Conservation (phyloP, 1,139 yeast genomes). For the Candida tropicalis region DNA sequence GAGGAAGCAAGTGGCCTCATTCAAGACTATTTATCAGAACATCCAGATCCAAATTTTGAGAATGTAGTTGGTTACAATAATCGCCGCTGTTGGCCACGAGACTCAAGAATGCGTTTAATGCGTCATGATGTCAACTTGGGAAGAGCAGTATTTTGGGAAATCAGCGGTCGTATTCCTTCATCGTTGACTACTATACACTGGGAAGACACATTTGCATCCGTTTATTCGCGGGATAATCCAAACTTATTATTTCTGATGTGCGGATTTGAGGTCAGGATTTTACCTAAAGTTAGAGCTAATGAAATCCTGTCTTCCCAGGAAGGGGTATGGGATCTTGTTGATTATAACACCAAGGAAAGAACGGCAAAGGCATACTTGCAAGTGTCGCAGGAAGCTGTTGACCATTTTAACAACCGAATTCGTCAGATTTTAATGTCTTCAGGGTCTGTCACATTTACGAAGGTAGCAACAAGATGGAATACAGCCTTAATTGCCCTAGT, state of each 20-base stretch:
- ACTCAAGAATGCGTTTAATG: conserved; percentile 86
- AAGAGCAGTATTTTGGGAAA: conserved; percentile 90
- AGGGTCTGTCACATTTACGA: conserved; percentile 94
- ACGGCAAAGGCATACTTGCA: conserved; percentile 88
- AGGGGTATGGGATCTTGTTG: conserved; percentile 89
- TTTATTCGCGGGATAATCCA: conserved; percentile 88
- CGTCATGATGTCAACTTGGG: conserved; percentile 92
- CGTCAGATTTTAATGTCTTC: conserved; percentile 93
- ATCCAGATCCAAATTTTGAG: conserved; percentile 91
- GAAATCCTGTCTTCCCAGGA: conserved; percentile 58
- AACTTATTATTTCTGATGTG: conserved; percentile 87
- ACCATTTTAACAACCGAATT: conserved; percentile 78
- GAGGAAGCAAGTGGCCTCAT: conserved; percentile 77
- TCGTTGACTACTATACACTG: conserved; percentile 75
- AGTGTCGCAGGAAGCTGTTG: conserved; percentile 80
- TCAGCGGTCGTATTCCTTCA: conserved; percentile 75
- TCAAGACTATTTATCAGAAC: conserved; percentile 75
- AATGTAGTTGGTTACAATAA: conserved; percentile 87
- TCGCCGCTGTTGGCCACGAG: conserved; percentile 94
- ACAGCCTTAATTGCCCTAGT: conserved; percentile 86
- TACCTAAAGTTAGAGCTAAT: conserved; percentile 67
- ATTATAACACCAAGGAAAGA: conserved; percentile 74
- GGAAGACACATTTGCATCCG: conserved; percentile 84
- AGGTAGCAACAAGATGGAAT: conserved; percentile 95
- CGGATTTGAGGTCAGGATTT: conserved; percentile 89